These are phyloP conservation scores for Fraxinus dipetala DNA, from an alignment of 305 asterid genomes.

Conservation along the genomic window DNA sequence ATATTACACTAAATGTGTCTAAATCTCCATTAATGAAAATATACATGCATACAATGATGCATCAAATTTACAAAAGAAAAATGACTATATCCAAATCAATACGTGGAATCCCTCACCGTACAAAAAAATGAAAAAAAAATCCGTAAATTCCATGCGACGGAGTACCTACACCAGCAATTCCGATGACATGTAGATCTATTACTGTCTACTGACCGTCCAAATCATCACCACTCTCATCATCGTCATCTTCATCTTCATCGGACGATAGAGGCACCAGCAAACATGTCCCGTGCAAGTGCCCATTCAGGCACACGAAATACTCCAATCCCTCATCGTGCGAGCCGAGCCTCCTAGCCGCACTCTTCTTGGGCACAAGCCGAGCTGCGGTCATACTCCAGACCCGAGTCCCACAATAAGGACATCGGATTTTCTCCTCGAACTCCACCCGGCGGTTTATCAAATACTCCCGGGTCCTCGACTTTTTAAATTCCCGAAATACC, in stretches of 20 bases:
- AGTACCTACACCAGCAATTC: background rate
- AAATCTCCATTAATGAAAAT: background rate
- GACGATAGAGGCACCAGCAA: slow-evolving; percentile 64
- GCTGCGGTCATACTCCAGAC: slow-evolving; percentile 84
- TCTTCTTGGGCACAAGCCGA: slow-evolving; percentile 50
- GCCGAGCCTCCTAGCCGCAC: slow-evolving; percentile 63
- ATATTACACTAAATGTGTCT: background rate
- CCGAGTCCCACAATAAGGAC: slow-evolving; percentile 68
- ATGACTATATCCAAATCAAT: background rate
- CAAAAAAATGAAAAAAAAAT: background rate
- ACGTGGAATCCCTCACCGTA: background rate
- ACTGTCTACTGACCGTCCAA: background rate
- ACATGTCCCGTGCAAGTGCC: slow-evolving; percentile 73
- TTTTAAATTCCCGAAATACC: slow-evolving; percentile 56
- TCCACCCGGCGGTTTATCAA: slow-evolving; percentile 40
- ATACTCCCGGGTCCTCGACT: slow-evolving; percentile 63
- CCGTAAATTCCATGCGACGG: background rate
- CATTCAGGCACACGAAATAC: slow-evolving; percentile 74
- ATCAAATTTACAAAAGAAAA: background rate
- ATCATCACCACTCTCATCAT: background rate
- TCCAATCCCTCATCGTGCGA: slow-evolving; percentile 52
- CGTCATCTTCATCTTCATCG: slow-evolving; percentile 25
- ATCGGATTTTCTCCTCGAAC: slow-evolving; percentile 47
- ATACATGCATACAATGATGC: background rate
- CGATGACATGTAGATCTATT: background rate